Conservation (phyloP, 805 yeast genomes). For the Zygoascus biomembranicola region DNA sequence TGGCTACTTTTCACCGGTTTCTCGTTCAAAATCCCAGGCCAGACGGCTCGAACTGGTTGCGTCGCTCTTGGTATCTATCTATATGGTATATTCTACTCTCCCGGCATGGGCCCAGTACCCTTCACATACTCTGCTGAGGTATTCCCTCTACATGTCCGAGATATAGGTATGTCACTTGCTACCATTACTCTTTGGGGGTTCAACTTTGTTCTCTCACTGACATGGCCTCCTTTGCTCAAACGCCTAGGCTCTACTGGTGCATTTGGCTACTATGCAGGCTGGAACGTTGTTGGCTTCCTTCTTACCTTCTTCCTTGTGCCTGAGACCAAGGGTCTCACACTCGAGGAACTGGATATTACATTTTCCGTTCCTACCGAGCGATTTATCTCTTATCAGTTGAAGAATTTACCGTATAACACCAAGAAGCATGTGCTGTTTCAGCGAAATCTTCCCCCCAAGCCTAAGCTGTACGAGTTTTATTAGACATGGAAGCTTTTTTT, state of each 20-base stretch:
- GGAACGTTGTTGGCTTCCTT: slow-evolving; percentile 70
- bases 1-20: slow-evolving; percentile 45
- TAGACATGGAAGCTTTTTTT: neutral
- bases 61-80: slow-evolving; percentile 68
- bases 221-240: slow-evolving; percentile 67
- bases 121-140: slow-evolving; percentile 85
- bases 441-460: slow-evolving; percentile 16
- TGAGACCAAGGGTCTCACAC: slow-evolving; percentile 62
- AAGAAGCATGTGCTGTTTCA: slow-evolving; percentile 14
- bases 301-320: slow-evolving; percentile 46
- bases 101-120: slow-evolving; percentile 87
- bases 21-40: slow-evolving; percentile 58
- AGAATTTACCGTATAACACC: slow-evolving; percentile 21
- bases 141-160: slow-evolving; percentile 70
- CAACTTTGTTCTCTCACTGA: slow-evolving; percentile 54
- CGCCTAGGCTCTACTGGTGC: slow-evolving; percentile 78
- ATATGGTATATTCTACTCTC: slow-evolving; percentile 64
- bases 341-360: slow-evolving; percentile 71
- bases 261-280: slow-evolving; percentile 80
- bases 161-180: slow-evolving; percentile 72
- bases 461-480: slow-evolving; percentile 13
- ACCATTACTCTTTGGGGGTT: slow-evolving; percentile 50
- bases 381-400: slow-evolving; percentile 45
- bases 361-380: slow-evolving; percentile 46
- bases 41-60: slow-evolving; percentile 48